Evolutionary conservation across 108 stramenopile genomes (phyloP).

Genomic region (Skeletonema menzelii): DNA sequence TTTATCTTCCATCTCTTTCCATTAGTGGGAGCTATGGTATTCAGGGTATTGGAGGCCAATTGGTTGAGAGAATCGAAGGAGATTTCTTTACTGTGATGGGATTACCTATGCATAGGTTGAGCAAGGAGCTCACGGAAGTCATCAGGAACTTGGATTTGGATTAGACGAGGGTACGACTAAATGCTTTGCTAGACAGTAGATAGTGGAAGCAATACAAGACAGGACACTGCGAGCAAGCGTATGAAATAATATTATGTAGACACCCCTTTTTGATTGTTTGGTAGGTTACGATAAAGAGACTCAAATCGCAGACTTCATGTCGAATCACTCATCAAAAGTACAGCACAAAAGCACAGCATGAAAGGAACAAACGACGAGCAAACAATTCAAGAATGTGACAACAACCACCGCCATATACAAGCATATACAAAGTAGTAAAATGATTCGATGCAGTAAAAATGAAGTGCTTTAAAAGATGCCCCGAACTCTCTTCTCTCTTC

Average conservation of each 20-base stretch:
- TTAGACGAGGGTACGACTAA: too few species aligned
- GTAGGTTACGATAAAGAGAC: not conserved
- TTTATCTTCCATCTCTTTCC: too few species aligned
- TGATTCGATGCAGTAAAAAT: not conserved
- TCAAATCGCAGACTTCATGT: too few species aligned
- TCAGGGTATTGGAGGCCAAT: constrained; percentile 87
- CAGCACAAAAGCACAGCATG: not conserved
- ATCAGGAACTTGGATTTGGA: not conserved
- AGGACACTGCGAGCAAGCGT: not conserved
- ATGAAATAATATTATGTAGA: not conserved
- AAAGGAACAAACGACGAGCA: not conserved
- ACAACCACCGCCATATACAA: not conserved
- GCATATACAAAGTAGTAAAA: not conserved
- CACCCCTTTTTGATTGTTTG: not conserved
- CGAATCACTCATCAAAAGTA: too few species aligned
- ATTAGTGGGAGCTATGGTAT: constrained; percentile 97
- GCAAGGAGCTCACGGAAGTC: constrained; percentile 53
- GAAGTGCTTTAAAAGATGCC: not conserved
- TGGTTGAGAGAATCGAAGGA: constrained; percentile 75
- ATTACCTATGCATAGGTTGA: constrained; percentile 86
- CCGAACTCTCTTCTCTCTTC: not conserved
- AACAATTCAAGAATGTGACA: not conserved
- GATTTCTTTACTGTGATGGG: constrained; percentile 95
- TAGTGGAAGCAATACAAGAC: too few species aligned
- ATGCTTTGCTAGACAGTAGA: too few species aligned